Evolutionary conservation across 1,139 yeast genomes (phyloP).

Genomic region (Zygosaccharomyces pseudobailii): DNA sequence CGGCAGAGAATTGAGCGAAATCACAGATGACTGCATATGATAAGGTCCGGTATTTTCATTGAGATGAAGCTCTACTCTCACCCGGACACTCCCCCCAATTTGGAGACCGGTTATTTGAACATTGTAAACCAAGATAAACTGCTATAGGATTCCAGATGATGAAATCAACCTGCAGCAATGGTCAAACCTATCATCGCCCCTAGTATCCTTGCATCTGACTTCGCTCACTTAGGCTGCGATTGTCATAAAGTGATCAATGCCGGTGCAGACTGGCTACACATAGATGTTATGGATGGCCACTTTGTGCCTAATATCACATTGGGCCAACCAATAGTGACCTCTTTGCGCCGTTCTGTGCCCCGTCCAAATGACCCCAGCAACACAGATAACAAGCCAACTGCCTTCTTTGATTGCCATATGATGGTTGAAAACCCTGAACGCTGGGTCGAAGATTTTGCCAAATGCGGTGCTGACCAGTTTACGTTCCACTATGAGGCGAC

Average conservation of each 20-base stretch:
- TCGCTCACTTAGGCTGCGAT: conserved; percentile 81
- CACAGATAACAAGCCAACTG: conserved; percentile 34
- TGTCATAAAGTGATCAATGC: conserved; percentile 74
- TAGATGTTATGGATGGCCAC: conserved; percentile 98
- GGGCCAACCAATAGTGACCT: conserved; percentile 84
- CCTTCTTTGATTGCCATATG: conserved; percentile 98
- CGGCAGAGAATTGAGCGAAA: too few relatives aligned
- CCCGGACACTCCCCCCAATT: conserved; percentile 1
- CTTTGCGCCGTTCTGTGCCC: conserved; percentile 76
- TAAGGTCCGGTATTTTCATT: too few relatives aligned
- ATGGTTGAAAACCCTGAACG: conserved; percentile 94
- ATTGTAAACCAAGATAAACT: not conserved
- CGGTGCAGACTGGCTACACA: conserved; percentile 93
- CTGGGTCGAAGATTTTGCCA: conserved; percentile 92
- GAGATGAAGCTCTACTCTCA: not conserved
- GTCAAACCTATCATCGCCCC: conserved; percentile 90
- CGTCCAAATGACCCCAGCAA: conserved; percentile 39
- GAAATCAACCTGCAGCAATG: conserved; percentile 39
- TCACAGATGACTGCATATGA: too few relatives aligned
- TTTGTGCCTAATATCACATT: conserved; percentile 94
- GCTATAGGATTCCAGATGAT: not conserved
- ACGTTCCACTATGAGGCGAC: conserved; percentile 97
- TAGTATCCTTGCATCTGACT: conserved; percentile 90
- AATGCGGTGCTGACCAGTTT: conserved; percentile 94
- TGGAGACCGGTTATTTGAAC: not conserved